These are phyloP conservation scores for Penicillium sumatraense DNA, from an alignment of 2,329 filamentous ascomycete species.

Conservation along the genomic window DNA sequence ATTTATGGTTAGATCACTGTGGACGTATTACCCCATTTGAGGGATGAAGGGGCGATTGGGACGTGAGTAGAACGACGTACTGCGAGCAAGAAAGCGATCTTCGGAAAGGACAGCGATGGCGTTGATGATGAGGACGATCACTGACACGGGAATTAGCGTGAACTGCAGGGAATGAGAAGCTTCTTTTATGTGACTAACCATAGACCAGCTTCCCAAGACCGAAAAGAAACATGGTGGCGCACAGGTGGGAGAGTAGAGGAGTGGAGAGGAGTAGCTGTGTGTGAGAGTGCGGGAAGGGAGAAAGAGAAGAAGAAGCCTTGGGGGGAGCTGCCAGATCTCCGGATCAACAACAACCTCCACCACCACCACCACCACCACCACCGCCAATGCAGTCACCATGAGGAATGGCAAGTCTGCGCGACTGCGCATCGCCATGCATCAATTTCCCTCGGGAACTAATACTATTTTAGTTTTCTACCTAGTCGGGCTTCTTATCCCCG, in stretches of 20 bases:
- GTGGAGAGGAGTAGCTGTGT: constrained; percentile 5
- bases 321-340: constrained; percentile 35
- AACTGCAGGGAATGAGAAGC: constrained; percentile 1
- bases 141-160: constrained; percentile 47
- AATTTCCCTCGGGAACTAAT: not conserved
- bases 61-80: constrained; percentile 46
- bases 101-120: constrained; percentile 92
- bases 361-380: constrained; percentile 22
- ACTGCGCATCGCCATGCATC: not conserved
- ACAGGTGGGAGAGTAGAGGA: constrained; percentile 1
- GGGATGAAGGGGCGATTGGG: not conserved
- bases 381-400: constrained; percentile 26
- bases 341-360: constrained; percentile 26
- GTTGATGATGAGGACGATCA: constrained; percentile 87
- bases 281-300: not conserved
- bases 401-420: constrained; percentile 25
- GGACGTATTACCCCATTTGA: not conserved
- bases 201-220: constrained; percentile 74
- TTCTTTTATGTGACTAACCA: constrained; percentile 50
- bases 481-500: constrained; percentile 61
- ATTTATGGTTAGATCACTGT: not conserved
- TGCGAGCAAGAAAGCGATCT: constrained; percentile 88
- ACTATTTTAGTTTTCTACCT: constrained; percentile 47
- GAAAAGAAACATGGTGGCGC: constrained; percentile 68
- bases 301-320: constrained; percentile 28